Evolutionary conservation across 1,284 basidiomycete genomes (phyloP).

Genomic region (Mycosarcoma maydis): DNA sequence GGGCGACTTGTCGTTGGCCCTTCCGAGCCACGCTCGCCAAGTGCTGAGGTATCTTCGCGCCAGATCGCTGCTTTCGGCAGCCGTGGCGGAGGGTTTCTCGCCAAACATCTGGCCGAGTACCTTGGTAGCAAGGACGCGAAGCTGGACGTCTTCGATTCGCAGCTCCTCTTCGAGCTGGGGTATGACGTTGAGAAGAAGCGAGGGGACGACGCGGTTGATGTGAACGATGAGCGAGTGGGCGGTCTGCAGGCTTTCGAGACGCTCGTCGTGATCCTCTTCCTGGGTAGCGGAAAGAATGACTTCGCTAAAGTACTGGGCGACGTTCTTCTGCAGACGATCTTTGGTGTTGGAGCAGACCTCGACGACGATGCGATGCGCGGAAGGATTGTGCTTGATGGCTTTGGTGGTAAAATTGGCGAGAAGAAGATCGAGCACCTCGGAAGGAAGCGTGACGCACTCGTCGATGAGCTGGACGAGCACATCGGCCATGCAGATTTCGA

Average conservation of each 20-base stretch:
- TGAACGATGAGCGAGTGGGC: slow-evolving; percentile 87
- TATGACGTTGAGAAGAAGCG: slow-evolving; percentile 85
- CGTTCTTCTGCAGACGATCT: slow-evolving; percentile 87
- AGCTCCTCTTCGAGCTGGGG: slow-evolving; percentile 93
- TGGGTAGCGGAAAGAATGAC: slow-evolving; percentile 66
- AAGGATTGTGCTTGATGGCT: slow-evolving; percentile 68
- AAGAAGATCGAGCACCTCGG: slow-evolving; percentile 81
- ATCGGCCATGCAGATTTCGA: slow-evolving; percentile 86
- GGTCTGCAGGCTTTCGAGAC: slow-evolving; percentile 70
- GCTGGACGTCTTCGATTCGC: slow-evolving; percentile 77
- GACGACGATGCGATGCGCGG: slow-evolving; percentile 84
- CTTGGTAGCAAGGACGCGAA: slow-evolving; percentile 82
- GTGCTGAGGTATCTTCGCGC: slow-evolving; percentile 81
- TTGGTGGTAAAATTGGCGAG: slow-evolving; percentile 86
- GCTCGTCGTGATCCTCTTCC: slow-evolving; percentile 63
- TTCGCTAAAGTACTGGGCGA: slow-evolving; percentile 73
- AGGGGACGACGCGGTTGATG: slow-evolving; percentile 82
- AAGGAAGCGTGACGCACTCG: slow-evolving; percentile 79
- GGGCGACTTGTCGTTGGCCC: slow-evolving; percentile 80
- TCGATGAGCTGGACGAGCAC: slow-evolving; percentile 89
- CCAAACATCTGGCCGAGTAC: slow-evolving; percentile 90
- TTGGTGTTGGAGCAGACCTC: slow-evolving; percentile 84
- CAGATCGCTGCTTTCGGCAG: slow-evolving; percentile 70
- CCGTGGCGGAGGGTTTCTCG: slow-evolving; percentile 36
- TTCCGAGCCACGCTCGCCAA: slow-evolving; percentile 85